phyloP scores from a whole-genome alignment of 768 basidiomycete genomes.

The Tylopilus vinaceipallidus region DNA sequence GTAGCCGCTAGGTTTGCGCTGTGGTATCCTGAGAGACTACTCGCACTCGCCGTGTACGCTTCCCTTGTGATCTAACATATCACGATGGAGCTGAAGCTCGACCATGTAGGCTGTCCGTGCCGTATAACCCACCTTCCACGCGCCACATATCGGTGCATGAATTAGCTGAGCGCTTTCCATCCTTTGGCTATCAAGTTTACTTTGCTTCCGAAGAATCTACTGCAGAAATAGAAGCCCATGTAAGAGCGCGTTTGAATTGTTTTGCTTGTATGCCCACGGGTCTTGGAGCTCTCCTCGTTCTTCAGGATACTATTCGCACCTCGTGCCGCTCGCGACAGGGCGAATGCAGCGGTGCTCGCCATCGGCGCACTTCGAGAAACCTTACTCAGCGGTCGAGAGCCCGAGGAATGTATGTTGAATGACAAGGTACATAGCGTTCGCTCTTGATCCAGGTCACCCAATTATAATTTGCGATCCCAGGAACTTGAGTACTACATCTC shows the following conservation, averaged over 20 bases:
- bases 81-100: not conserved
- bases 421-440: slow-evolving; percentile 19
- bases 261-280: slow-evolving; percentile 18
- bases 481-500: slow-evolving; percentile 54
- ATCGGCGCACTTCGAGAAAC: slow-evolving; percentile 8
- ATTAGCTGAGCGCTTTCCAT: slow-evolving; percentile 49
- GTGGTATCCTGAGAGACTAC: slow-evolving; percentile 65
- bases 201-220: slow-evolving; percentile 55
- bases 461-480: slow-evolving; percentile 33
- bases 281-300: slow-evolving; percentile 23
- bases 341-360: not conserved
- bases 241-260: slow-evolving; percentile 26
- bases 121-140: slow-evolving; percentile 59
- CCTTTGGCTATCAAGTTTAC: slow-evolving; percentile 67
- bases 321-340: not conserved
- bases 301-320: slow-evolving; percentile 13
- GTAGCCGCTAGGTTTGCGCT: slow-evolving; percentile 65
- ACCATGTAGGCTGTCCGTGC: slow-evolving; percentile 60
- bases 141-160: slow-evolving; percentile 50
- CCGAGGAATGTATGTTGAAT: slow-evolving; percentile 18
- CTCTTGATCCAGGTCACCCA: not conserved
- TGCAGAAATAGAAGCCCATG: slow-evolving; percentile 54
- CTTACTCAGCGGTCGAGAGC: too few relatives aligned
- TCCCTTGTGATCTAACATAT: not conserved
- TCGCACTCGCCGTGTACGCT: slow-evolving; percentile 60